phyloP scores from a whole-genome alignment of 495 filamentous ascomycete genomes.

The Staphylotrichum longicolle region DNA sequence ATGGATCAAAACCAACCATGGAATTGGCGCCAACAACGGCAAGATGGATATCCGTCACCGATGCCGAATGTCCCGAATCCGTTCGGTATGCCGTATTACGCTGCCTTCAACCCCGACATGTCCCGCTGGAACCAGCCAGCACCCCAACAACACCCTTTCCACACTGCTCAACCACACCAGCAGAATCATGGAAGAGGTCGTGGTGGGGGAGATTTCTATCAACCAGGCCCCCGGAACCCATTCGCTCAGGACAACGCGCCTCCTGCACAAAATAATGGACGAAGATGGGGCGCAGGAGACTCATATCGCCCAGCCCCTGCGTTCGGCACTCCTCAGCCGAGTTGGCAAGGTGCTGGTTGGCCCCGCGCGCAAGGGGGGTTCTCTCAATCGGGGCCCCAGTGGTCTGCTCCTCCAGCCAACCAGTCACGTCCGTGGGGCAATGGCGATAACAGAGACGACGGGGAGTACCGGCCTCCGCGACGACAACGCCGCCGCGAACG shows the following conservation, averaged over 20 bases:
- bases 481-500: not conserved
- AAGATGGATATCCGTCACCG: not conserved
- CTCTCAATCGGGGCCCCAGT: too few species aligned
- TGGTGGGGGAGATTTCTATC: not conserved
- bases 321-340: not conserved
- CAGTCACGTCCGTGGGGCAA: not conserved
- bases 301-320: too few species aligned
- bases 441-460: not conserved
- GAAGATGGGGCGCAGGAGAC: too few species aligned
- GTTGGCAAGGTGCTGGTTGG: too few species aligned
- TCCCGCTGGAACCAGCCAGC: not conserved
- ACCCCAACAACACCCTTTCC: not conserved
- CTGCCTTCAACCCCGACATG: not conserved
- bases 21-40: constrained; percentile 2
- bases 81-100: constrained; percentile 10
- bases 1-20: constrained; percentile 12
- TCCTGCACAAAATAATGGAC: too few species aligned
- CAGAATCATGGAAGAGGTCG: constrained; percentile 1
- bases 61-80: not conserved
- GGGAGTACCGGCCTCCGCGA: not conserved
- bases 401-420: not conserved
- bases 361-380: too few species aligned
- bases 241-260: too few species aligned
- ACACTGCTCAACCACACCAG: not conserved
- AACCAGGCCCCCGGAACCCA: too few species aligned